Percentiles rank a stretch among this genome's conserved stretches.
phyloP scores from a whole-genome alignment of 352 stramenopile genomes.

The Pythium phragmitis region DNA sequence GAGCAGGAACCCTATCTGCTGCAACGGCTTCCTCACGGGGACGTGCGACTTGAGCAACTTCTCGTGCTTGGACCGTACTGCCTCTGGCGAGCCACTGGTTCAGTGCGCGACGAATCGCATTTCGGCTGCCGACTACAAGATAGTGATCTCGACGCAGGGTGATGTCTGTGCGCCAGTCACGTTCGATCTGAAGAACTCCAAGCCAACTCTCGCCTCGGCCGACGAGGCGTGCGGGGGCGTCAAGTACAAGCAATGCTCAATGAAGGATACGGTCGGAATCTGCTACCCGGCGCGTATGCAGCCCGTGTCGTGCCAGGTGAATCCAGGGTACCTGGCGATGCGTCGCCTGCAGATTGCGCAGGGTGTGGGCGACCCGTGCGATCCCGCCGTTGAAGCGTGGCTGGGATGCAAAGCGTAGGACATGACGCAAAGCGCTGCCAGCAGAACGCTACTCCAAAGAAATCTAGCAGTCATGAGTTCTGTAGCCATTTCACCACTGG shows the following conservation, averaged over 20 bases:
- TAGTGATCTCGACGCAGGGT: too few relatives aligned
- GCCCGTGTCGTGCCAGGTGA: constrained; percentile 14
- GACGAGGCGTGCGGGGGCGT: constrained; percentile 20
- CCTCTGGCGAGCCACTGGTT: constrained; percentile 3
- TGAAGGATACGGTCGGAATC: constrained; percentile 15
- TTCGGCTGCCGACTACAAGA: not conserved
- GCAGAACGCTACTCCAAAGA: not conserved
- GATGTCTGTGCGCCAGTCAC: not conserved
- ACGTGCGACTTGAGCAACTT: constrained; percentile 17
- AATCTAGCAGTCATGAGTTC: not conserved
- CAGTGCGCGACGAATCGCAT: constrained; percentile 4
- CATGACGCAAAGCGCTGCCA: too few relatives aligned
- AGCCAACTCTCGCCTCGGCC: not conserved
- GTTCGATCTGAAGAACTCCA: constrained; percentile 14
- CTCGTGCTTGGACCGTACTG: constrained; percentile 13
- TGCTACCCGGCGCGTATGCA: constrained; percentile 22
- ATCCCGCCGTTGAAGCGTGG: constrained; percentile 21
- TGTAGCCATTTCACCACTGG: not conserved
- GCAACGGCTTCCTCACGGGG: constrained; percentile 21
- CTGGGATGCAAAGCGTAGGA: constrained; percentile 13
- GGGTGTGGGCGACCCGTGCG: constrained; percentile 12
- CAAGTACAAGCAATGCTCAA: constrained; percentile 24
- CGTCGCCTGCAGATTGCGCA: constrained; percentile 14
- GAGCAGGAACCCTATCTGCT: constrained; percentile 12
- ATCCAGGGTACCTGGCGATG: constrained; percentile 2